Conservation (phyloP, 352 stramenopile genomes). For the Thalassiosira ordinaria region DNA sequence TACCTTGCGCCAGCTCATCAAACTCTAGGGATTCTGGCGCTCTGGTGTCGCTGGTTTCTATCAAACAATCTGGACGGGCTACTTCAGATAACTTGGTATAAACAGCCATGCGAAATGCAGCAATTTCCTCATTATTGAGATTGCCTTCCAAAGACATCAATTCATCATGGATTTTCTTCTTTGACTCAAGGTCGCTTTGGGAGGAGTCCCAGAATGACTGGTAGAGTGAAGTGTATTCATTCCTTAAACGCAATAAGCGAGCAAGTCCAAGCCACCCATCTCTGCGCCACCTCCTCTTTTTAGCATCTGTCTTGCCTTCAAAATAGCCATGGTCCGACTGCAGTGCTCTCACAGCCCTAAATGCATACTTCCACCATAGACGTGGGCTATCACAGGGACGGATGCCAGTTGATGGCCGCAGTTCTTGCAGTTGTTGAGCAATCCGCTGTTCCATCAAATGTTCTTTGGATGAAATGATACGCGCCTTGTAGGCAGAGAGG, state of each 20-base stretch:
- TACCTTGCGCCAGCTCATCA: conserved; percentile 27
- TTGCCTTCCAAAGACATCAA: conserved; percentile 70
- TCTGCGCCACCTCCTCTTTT: conserved; percentile 27
- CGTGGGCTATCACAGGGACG: conserved; percentile 47
- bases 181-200: conserved; percentile 10
- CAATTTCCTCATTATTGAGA: conserved; percentile 67
- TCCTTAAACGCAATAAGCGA: conserved; percentile 47
- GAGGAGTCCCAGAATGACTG: conserved; percentile 22
- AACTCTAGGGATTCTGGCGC: conserved; percentile 25
- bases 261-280: conserved; percentile 65
- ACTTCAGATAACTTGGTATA: conserved; percentile 23
- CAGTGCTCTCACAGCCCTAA: conserved; percentile 60
- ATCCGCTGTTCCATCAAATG: conserved; percentile 38
- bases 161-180: conserved; percentile 42
- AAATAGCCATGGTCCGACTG: conserved; percentile 13
- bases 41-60: not conserved
- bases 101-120: conserved; percentile 67
- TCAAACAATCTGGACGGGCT: not conserved
- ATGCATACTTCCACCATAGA: conserved; percentile 75
- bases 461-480: conserved; percentile 46
- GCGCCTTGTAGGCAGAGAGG: conserved; percentile 44
- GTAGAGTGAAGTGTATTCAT: conserved; percentile 64
- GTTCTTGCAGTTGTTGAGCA: conserved; percentile 23
- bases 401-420: conserved; percentile 45
- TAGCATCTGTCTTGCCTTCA: conserved; percentile 3